Conservation (phyloP, 164 flowering plant species). For the Warburgia ugandensis region DNA sequence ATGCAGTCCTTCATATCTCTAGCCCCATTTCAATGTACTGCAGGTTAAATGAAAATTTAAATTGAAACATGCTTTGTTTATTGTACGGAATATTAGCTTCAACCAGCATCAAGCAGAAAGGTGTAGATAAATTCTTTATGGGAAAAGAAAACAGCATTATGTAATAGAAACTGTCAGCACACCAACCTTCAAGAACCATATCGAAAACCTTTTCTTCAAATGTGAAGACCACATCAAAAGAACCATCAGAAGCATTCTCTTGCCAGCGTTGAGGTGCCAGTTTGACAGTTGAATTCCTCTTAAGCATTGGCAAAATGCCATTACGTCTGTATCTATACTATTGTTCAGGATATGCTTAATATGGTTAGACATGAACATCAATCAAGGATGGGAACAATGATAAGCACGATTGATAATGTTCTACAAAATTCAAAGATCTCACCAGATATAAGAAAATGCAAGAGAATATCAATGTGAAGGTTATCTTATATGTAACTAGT, state of each 20-base stretch:
- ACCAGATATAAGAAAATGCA: neutral
- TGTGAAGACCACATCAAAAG: slow-evolving; percentile 73
- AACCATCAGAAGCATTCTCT: slow-evolving; percentile 87
- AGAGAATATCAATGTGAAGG: neutral
- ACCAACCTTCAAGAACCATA: slow-evolving; percentile 78
- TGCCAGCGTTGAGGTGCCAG: slow-evolving; percentile 96
- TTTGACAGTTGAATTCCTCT: slow-evolving; percentile 73
- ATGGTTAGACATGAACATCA: neutral
- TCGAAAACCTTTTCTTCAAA: slow-evolving; percentile 97
- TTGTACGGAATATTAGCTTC: too few species aligned
- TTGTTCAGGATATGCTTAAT: slow-evolving; percentile 17
- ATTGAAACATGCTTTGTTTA: too few species aligned
- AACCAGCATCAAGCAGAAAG: neutral
- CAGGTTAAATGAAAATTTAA: too few species aligned
- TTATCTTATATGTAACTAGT: too few species aligned
- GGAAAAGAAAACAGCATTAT: neutral
- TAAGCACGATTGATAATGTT: neutral
- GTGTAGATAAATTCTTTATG: neutral
- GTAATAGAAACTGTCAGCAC: neutral
- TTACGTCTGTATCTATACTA: slow-evolving; percentile 68
- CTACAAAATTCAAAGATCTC: neutral
- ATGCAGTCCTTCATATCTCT: too few species aligned
- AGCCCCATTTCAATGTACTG: too few species aligned
- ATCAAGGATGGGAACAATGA: neutral
- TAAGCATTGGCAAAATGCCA: slow-evolving; percentile 92